These are phyloP conservation scores for Ophiostoma fasciatum DNA, from an alignment of 2,329 filamentous ascomycete genomes.

Conservation along the genomic window DNA sequence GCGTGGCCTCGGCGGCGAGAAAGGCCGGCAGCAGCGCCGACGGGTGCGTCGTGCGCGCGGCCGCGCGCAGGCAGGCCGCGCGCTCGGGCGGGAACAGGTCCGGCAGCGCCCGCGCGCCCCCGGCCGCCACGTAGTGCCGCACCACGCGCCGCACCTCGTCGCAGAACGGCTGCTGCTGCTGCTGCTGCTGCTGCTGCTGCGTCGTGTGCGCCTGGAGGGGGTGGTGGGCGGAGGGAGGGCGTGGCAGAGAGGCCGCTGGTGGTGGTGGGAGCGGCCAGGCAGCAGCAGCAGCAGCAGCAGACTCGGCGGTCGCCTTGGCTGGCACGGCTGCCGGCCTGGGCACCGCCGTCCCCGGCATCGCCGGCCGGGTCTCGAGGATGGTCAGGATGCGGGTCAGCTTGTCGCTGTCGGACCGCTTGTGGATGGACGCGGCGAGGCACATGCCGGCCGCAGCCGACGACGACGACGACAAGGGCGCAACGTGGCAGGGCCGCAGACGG, in stretches of 20 bases:
- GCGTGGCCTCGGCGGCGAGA: slow-evolving; percentile 20
- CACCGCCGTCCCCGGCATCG: too few species aligned
- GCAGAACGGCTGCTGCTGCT: slow-evolving; percentile 24
- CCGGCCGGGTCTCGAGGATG: slow-evolving; percentile 20
- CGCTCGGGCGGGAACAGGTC: slow-evolving; percentile 24
- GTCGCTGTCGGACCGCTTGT: slow-evolving; percentile 17
- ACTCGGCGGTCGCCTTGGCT: too few species aligned
- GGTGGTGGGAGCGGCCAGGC: too few species aligned
- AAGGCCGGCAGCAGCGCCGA: slow-evolving; percentile 26
- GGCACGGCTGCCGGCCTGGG: too few species aligned
- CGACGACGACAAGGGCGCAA: too few species aligned
- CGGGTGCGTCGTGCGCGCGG: slow-evolving; percentile 28
- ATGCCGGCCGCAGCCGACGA: too few species aligned
- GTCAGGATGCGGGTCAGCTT: slow-evolving; percentile 20
- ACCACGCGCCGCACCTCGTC: slow-evolving; percentile 23
- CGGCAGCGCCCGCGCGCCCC: slow-evolving; percentile 20
- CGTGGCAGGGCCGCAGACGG: too few species aligned
- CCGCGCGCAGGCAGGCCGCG: slow-evolving; percentile 23
- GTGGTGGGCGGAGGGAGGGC: too few species aligned
- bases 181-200: too few species aligned
- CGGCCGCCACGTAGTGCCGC: slow-evolving; percentile 22
- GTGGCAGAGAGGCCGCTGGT: too few species aligned
- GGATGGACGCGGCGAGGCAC: slow-evolving; percentile 13
- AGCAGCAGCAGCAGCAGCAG: too few species aligned
- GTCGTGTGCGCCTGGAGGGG: too few species aligned